These are phyloP conservation scores for Suhomyces coccinellae DNA, from an alignment of 1,139 yeast species.

Conservation along the genomic window DNA sequence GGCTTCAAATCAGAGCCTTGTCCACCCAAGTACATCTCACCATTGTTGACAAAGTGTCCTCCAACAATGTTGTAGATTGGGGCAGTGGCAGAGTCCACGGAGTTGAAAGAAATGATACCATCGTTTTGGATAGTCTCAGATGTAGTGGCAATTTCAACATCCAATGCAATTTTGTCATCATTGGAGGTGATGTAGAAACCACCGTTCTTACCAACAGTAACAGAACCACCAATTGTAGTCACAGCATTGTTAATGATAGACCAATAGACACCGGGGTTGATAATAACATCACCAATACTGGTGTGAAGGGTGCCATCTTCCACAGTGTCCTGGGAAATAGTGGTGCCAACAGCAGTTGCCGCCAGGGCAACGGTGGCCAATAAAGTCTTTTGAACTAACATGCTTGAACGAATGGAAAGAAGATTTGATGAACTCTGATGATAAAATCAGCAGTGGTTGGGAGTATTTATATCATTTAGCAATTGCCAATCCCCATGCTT, in stretches of 20 bases:
- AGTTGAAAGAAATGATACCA: slow-evolving; percentile 18
- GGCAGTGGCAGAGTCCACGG: slow-evolving; percentile 14
- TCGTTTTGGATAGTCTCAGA: slow-evolving; percentile 13
- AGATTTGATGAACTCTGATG: not conserved
- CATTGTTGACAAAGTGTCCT: slow-evolving; percentile 27
- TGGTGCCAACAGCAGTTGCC: slow-evolving; percentile 6
- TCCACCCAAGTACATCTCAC: slow-evolving; percentile 31
- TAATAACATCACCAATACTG: slow-evolving; percentile 26
- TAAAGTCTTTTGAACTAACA: slow-evolving; percentile 7
- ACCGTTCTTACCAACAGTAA: slow-evolving; percentile 27
- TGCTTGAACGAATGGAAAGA: slow-evolving; percentile 1
- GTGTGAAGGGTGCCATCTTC: slow-evolving; percentile 22
- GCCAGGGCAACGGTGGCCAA: slow-evolving; percentile 7
- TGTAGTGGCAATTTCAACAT: slow-evolving; percentile 12
- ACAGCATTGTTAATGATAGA: slow-evolving; percentile 33
- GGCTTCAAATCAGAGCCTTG: slow-evolving; percentile 23
- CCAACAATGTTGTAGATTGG: slow-evolving; percentile 24
- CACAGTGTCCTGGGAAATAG: slow-evolving; percentile 5
- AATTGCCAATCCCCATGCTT: not conserved
- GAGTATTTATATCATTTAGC: not conserved
- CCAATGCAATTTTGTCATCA: slow-evolving; percentile 9
- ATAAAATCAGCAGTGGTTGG: not conserved
- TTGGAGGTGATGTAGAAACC: slow-evolving; percentile 22
- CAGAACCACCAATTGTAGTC: slow-evolving; percentile 24
- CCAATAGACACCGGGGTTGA: slow-evolving; percentile 33